Conservation (phyloP, 257 asterid genomes). For the Plectranthus barbatus region DNA sequence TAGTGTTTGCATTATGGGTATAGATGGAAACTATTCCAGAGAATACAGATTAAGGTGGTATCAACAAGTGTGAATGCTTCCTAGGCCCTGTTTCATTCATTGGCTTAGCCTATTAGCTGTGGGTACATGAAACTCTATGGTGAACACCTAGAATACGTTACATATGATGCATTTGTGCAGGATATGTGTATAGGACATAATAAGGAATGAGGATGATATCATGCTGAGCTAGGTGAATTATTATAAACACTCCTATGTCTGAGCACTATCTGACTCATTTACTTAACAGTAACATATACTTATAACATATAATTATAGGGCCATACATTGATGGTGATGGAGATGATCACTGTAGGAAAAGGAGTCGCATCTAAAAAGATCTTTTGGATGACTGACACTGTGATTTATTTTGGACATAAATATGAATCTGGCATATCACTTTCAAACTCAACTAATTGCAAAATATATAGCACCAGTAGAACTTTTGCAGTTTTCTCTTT, state of each 20-base stretch:
- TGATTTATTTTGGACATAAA: background rate
- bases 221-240: background rate
- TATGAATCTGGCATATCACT: background rate
- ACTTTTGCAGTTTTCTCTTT: background rate
- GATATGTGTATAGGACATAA: background rate
- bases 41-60: background rate
- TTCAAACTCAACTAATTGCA: background rate
- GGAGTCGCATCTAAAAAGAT: background rate
- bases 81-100: too few species aligned
- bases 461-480: background rate
- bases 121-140: too few species aligned
- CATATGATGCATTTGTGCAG: background rate
- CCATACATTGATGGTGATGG: background rate
- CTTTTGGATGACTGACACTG: background rate
- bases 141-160: too few species aligned
- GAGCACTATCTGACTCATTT: background rate
- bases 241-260: background rate
- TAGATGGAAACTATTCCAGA: background rate
- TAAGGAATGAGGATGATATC: background rate
- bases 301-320: too few species aligned
- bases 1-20: background rate
- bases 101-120: too few species aligned
- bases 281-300: too few species aligned
- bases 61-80: too few species aligned
- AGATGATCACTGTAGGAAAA: background rate